Evolutionary conservation across 768 basidiomycete species (phyloP).

Genomic region (Mycena epipterygia): DNA sequence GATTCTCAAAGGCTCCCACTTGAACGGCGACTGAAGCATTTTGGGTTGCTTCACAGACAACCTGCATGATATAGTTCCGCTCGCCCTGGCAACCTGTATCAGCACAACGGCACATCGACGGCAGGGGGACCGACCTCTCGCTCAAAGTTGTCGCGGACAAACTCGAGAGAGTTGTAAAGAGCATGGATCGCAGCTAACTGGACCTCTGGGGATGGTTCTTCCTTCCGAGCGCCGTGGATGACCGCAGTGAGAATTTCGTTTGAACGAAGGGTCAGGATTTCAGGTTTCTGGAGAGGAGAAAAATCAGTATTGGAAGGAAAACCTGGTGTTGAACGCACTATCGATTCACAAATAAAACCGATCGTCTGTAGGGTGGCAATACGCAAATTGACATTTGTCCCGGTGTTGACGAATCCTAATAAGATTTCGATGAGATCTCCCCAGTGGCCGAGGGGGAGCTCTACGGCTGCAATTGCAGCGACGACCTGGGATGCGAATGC

Average conservation of each 20-base stretch:
- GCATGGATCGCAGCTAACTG: slow-evolving; percentile 95
- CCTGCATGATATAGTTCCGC: slow-evolving; percentile 99
- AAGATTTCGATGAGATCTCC: slow-evolving; percentile 90
- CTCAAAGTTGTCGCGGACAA: slow-evolving; percentile 98
- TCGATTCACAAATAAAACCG: slow-evolving; percentile 96
- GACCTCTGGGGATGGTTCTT: slow-evolving; percentile 92
- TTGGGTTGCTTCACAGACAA: slow-evolving; percentile 98
- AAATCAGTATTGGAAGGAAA: slow-evolving; percentile 33
- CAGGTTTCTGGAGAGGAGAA: slow-evolving; percentile 80
- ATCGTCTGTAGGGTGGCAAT: slow-evolving; percentile 95
- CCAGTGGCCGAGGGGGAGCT: slow-evolving; percentile 92
- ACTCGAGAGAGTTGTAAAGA: slow-evolving; percentile 95
- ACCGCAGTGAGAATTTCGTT: slow-evolving; percentile 99
- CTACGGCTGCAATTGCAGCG: slow-evolving; percentile 93
- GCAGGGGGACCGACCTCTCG: slow-evolving; percentile 78
- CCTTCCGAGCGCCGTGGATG: slow-evolving; percentile 97
- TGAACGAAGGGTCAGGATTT: slow-evolving; percentile 87
- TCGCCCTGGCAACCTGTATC: slow-evolving; percentile 78
- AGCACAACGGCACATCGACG: slow-evolving; percentile 29
- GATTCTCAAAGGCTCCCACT: slow-evolving; percentile 95
- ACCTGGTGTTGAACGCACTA: slow-evolving; percentile 71
- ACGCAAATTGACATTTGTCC: slow-evolving; percentile 77
- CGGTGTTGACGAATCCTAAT: slow-evolving; percentile 87
- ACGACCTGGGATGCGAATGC: slow-evolving; percentile 94
- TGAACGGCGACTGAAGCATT: slow-evolving; percentile 84